These are phyloP conservation scores for Penicillium waksmanii DNA, from an alignment of 495 filamentous ascomycete species.

Conservation along the genomic window DNA sequence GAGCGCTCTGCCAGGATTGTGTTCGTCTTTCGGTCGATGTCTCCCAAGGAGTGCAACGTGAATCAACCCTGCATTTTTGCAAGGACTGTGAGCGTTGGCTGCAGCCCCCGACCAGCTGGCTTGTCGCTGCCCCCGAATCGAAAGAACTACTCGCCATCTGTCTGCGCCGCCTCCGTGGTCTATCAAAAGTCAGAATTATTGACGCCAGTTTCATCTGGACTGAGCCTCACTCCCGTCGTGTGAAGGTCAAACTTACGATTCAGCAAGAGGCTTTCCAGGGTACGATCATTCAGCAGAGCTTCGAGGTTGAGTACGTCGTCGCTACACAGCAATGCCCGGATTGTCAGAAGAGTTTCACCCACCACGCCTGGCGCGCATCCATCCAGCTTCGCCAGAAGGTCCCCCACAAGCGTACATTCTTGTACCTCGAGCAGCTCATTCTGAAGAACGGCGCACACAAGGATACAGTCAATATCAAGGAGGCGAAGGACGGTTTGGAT, in stretches of 20 bases:
- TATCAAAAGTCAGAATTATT: constrained; percentile 86
- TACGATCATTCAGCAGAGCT: constrained; percentile 86
- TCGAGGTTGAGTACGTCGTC: constrained; percentile 91
- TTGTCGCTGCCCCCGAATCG: constrained; percentile 79
- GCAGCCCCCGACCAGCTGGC: constrained; percentile 83
- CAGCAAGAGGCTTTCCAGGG: constrained; percentile 76
- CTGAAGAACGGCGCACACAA: constrained; percentile 89
- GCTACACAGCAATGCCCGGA: constrained; percentile 88
- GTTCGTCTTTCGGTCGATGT: constrained; percentile 91
- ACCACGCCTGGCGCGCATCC: constrained; percentile 83
- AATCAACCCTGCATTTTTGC: constrained; percentile 82
- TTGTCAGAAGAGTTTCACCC: constrained; percentile 91
- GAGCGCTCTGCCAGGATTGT: constrained; percentile 92
- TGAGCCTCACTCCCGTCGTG: constrained; percentile 87
- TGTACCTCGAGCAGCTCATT: constrained; percentile 95
- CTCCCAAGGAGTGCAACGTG: constrained; percentile 88
- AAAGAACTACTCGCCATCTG: constrained; percentile 90
- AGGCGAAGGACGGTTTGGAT: constrained; percentile 89
- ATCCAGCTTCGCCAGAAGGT: constrained; percentile 98
- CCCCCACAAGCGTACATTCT: constrained; percentile 93
- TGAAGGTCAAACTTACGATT: constrained; percentile 91
- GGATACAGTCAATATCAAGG: constrained; percentile 96
- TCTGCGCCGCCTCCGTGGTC: constrained; percentile 75
- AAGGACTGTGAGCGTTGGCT: constrained; percentile 93
- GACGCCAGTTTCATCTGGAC: constrained; percentile 98